These are phyloP conservation scores for Mollisia scopiformis DNA, from an alignment of 2,329 filamentous ascomycete genomes.

Conservation along the genomic window DNA sequence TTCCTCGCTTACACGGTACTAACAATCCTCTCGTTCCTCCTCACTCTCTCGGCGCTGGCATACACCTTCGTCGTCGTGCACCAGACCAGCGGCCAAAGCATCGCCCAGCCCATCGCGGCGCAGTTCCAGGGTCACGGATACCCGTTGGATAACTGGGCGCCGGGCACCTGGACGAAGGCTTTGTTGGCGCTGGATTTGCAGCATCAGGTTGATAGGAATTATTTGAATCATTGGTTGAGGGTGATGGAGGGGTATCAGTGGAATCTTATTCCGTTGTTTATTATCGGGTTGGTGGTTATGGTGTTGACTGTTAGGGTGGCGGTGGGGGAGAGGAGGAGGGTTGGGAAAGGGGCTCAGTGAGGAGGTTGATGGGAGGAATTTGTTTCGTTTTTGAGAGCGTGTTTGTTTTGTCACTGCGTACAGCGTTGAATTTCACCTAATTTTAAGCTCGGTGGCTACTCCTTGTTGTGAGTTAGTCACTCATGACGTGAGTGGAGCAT, in stretches of 20 bases:
- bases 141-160: constrained; percentile 20
- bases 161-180: constrained; percentile 23
- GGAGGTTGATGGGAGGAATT: no score
- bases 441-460: no score
- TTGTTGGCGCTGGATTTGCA: constrained; percentile 16
- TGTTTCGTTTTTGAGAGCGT: no score
- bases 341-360: no score
- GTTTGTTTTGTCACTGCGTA: no score
- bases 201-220: constrained; percentile 1
- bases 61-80: constrained; percentile 20
- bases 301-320: constrained; percentile 5
- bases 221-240: constrained; percentile 18
- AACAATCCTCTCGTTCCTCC: constrained; percentile 15
- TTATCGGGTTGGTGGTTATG: constrained; percentile 17
- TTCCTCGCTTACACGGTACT: constrained; percentile 18
- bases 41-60: constrained; percentile 16
- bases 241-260: constrained; percentile 23
- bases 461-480: no score
- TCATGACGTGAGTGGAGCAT: no score
- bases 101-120: constrained; percentile 14
- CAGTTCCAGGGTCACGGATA: constrained; percentile 15
- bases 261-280: constrained; percentile 25
- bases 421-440: no score
- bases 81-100: constrained; percentile 18
- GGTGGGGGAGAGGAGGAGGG: neutral